phyloP scores from a whole-genome alignment of 148 eudicot genomes.

The Fagopyrum esculentum region DNA sequence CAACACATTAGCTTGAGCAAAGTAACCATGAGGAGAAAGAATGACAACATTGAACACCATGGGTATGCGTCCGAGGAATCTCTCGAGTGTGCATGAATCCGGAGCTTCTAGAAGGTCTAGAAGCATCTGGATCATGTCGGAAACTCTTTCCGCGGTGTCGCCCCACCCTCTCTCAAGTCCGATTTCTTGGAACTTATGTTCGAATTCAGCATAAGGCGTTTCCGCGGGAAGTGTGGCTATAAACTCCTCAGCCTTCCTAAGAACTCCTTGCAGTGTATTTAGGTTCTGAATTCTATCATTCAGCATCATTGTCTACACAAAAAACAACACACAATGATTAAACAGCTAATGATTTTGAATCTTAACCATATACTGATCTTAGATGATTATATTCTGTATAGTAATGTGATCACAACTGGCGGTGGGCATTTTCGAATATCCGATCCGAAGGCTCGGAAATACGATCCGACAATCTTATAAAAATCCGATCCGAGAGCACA shows the following conservation, averaged over 20 bases:
- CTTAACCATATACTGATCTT: no score
- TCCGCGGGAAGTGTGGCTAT: slow-evolving; percentile 51
- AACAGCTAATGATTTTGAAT: background rate
- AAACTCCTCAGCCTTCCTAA: slow-evolving; percentile 68
- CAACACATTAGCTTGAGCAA: slow-evolving; percentile 91
- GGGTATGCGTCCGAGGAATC: slow-evolving; percentile 83
- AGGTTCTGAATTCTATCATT: slow-evolving; percentile 78
- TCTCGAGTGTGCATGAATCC: slow-evolving; percentile 89
- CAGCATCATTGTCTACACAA: slow-evolving; percentile 71
- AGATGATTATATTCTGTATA: no score
- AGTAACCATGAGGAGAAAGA: slow-evolving; percentile 96
- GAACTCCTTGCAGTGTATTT: slow-evolving; percentile 55
- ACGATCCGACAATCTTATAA: no score
- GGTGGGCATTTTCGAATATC: no score
- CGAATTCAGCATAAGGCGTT: slow-evolving; percentile 73
- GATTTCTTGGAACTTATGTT: slow-evolving; percentile 77
- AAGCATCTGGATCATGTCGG: slow-evolving; percentile 74
- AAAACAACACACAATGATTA: background rate
- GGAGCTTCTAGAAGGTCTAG: slow-evolving; percentile 97
- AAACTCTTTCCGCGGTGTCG: slow-evolving; percentile 68
- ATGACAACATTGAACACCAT: slow-evolving; percentile 98
- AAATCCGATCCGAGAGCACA: no score
- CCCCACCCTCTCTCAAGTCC: slow-evolving; percentile 99
- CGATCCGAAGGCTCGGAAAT: no score
- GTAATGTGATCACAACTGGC: no score